phyloP scores from a whole-genome alignment of 805 yeast species.

The Metschnikowia kunwiensis region DNA sequence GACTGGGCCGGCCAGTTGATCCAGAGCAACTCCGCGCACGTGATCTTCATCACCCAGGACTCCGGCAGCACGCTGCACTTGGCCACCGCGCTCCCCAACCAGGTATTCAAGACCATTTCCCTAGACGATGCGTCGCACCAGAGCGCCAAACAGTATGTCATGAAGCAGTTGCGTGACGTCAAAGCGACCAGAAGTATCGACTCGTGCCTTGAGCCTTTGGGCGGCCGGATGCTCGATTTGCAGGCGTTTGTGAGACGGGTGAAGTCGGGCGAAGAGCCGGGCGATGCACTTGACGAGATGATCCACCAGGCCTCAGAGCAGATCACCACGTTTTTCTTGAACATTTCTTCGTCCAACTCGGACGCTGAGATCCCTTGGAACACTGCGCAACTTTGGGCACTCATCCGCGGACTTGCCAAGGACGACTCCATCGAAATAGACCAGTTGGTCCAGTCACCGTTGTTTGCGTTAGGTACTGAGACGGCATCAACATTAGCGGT shows the following conservation, averaged over 20 bases:
- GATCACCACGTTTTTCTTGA: conserved; percentile 72
- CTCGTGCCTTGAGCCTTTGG: conserved; percentile 66
- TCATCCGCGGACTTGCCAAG: conserved; percentile 62
- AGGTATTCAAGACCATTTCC: conserved; percentile 71
- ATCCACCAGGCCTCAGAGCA: conserved; percentile 83
- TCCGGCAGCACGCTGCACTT: conserved; percentile 70
- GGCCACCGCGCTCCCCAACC: conserved; percentile 75
- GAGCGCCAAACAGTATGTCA: conserved; percentile 69
- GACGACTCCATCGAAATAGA: conserved; percentile 45
- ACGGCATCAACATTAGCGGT: conserved; percentile 50
- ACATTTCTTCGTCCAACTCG: conserved; percentile 21
- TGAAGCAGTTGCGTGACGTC: conserved; percentile 45
- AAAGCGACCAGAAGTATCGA: conserved; percentile 42
- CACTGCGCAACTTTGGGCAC: conserved; percentile 83
- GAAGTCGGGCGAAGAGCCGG: conserved; percentile 80
- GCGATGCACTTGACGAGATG: conserved; percentile 75
- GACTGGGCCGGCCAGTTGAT: conserved; percentile 86
- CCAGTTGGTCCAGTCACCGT: conserved; percentile 53
- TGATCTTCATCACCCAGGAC: conserved; percentile 82
- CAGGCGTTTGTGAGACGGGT: conserved; percentile 88
- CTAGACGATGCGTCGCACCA: conserved; percentile 77
- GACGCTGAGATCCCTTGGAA: conserved; percentile 48
- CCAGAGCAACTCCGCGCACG: conserved; percentile 81
- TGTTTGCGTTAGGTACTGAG: conserved; percentile 55
- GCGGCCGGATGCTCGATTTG: conserved; percentile 92